Evolutionary conservation across 257 asterid genomes (phyloP).

Genomic region (Nicotiana undulata): DNA sequence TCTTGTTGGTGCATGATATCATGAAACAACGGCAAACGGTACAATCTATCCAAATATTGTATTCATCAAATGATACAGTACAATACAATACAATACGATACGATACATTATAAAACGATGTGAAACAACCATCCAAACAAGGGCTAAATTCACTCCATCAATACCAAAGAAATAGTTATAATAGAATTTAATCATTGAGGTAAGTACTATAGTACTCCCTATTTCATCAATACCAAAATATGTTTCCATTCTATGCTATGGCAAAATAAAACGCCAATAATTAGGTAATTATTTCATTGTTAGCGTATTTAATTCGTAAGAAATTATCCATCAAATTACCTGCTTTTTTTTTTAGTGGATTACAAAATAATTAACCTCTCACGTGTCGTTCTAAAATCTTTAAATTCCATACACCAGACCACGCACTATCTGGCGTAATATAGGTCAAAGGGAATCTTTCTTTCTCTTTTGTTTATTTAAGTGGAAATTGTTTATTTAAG

Average conservation of each 20-base stretch:
- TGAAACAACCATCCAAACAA: too few species aligned
- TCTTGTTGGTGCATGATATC: too few species aligned
- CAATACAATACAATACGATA: too few species aligned
- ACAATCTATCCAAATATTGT: too few species aligned
- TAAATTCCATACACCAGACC: neutral
- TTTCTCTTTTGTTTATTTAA: neutral
- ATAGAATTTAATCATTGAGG: neutral
- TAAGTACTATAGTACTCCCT: neutral
- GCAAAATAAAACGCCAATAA: neutral
- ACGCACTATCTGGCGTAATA: neutral
- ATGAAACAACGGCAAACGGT: too few species aligned
- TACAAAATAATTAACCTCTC: neutral
- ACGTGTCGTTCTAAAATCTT: constrained; percentile 8
- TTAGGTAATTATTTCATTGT: neutral
- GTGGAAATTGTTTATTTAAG: neutral
- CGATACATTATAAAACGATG: too few species aligned
- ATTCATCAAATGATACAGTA: too few species aligned
- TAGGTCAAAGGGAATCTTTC: neutral
- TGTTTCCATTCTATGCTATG: neutral
- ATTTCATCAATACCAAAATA: neutral
- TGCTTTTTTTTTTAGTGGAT: neutral
- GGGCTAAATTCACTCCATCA: too few species aligned
- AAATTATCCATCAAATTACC: neutral
- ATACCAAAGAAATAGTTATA: neutral
- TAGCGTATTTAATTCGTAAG: neutral